Percentiles rank a stretch among this genome's conserved stretches.
Evolutionary conservation across 352 stramenopile species (phyloP).

Genomic region (Phytophthora citrophthora): DNA sequence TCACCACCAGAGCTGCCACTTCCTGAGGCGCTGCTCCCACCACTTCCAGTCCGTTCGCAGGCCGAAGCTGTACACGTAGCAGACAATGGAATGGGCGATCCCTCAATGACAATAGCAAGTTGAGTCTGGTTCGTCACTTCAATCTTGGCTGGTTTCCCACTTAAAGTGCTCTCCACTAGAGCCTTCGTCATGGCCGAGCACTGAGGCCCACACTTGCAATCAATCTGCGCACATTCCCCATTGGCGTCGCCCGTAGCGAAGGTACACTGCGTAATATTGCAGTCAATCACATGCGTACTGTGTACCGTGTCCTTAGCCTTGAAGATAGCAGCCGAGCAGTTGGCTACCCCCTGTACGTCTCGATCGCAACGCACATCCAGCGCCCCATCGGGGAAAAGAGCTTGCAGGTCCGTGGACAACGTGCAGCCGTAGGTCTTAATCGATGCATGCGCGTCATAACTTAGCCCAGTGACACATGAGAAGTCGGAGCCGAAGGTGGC

Average conservation of each 20-base stretch:
- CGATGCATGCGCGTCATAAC: conserved; percentile 49
- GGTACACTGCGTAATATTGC: conserved; percentile 55
- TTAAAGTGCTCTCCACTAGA: conserved; percentile 69
- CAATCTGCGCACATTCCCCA: conserved; percentile 53
- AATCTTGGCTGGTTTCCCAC: conserved; percentile 70
- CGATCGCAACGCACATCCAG: conserved; percentile 70
- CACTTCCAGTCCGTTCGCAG: conserved; percentile 50
- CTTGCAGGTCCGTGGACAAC: conserved; percentile 59
- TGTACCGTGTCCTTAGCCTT: conserved; percentile 54
- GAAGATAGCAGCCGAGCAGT: conserved; percentile 74
- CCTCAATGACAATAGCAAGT: conserved; percentile 73
- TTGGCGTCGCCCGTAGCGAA: conserved; percentile 53
- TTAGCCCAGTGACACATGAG: conserved; percentile 55
- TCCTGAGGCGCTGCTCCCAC: conserved; percentile 31
- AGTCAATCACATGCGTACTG: conserved; percentile 76
- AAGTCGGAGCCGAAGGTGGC: conserved; percentile 42
- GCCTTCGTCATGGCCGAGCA: conserved; percentile 71
- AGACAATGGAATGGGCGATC: conserved; percentile 67
- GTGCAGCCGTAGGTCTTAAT: conserved; percentile 77
- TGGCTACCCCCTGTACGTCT: conserved; percentile 32
- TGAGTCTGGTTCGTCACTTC: conserved; percentile 48
- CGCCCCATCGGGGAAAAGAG: conserved; percentile 69
- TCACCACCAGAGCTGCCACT: conserved; percentile 33
- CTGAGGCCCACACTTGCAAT: conserved; percentile 66
- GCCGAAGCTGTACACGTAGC: conserved; percentile 69